Base-by-base conservation (phyloP, 2,329 filamentous ascomycete genomes). In the Mycosphaerella arachidis region DNA sequence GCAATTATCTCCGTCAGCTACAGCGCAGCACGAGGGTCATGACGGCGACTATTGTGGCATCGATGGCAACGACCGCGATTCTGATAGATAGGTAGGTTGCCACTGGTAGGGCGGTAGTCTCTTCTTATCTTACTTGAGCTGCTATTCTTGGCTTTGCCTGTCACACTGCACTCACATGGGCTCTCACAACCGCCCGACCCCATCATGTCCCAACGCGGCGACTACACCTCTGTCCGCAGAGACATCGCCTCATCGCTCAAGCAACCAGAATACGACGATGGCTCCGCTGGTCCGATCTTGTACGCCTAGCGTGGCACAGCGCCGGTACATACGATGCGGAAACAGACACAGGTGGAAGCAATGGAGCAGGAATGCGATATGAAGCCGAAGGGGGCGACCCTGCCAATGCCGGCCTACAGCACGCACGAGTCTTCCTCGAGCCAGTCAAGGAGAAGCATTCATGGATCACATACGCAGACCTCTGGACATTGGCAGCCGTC, bases 301-400 rank as follows among this genome's bases (percentile, higher is more conserved):
- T 87, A 57, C 81, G 85, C 12, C 76, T 87, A 45, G 85, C 85
- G 58, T 87, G 84, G 84, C 85, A 88, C 74, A 82, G 82, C n/a
- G 75, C 84, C 1, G 85, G 85, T 30, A 87, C 85, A 5, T 87
- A 87, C 71, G 82, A 84, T 68, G 73, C 74, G 31, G 76, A 78
- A 57, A 82, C 82, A 57, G 81, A 85, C 68, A 87, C 84, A 0
- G 85, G 85, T 37, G 85, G 85, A 40, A 83, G 80, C 29, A 87
- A 87, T 70, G 85, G 85, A 60, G 85, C 85, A 0, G 84, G 84
- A 18, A 87, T 87, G 85, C 79, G 85, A 35, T 87, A 86, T 70
- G 84, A 86, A 74, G 74, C 78, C 27, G 85, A 87, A 74, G 84
- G 84, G 60, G 84, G 83, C 61, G 84, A 87, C 69, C 84, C 84